Evolutionary conservation across 2,329 filamentous ascomycete genomes (phyloP), one percentile per base, ranked within the genome.

Genomic region (Ophiostoma piceae): DNA sequence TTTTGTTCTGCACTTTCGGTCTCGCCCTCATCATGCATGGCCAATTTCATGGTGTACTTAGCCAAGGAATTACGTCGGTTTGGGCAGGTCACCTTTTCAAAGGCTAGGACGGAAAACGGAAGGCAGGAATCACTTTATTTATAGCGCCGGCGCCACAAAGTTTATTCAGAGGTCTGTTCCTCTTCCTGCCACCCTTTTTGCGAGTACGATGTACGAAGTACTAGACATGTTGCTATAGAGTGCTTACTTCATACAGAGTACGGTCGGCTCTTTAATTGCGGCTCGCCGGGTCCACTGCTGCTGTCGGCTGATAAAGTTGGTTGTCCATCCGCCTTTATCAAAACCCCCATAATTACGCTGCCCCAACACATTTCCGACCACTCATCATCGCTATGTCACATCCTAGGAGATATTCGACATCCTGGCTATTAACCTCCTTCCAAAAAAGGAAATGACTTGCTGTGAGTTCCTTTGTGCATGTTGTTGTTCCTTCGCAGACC

Each of bases 371-470:
- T 57, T 57, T 57, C 43, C 14, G 22, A 14, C 51, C 51, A 26
- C n/a, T 57, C 9, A 57, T 57, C 51, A 57, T 26, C n/a, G n/a
- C 22, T 22, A 57, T 22, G n/a, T 57, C 26, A 57, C 51, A 57
- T 57, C 51, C n/a, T 57, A 26, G 7, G 51, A 12, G n/a, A 26
- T 57, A 11, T 26, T 57, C 51, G 51, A 26, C n/a, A 54, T 54
- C 11, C 22, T 12, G n/a, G 7, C 22, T 26, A 26, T 47, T 67
- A 67, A 66, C 57, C 66, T 67, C 32, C 72, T 66, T 68, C 70
- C 70, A 70, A 71, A 68, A 70, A 71, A 67, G 68, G 68, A 69
- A 70, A 71, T 37, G 14, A 57, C 41, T 11, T 60, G 9, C 19
- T 67, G 32, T 5, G 2, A 47, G 16, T 19, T 19, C 14, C 14